phyloP scores from a whole-genome alignment of 148 eudicot genomes.

The Amaranthus palmeri region DNA sequence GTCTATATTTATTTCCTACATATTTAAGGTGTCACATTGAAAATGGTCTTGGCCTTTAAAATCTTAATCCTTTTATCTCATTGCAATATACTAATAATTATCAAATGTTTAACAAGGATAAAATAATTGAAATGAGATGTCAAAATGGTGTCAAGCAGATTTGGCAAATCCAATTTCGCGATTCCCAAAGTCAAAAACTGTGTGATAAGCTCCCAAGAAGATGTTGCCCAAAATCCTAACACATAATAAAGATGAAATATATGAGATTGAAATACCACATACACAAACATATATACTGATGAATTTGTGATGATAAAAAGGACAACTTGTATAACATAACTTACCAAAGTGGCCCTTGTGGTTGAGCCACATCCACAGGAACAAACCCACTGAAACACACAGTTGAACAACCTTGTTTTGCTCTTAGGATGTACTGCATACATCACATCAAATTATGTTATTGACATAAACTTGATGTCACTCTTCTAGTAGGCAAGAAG shows the following conservation, averaged over 20 bases:
- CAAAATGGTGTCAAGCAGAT: conserved; percentile 19
- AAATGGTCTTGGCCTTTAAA: too few species aligned
- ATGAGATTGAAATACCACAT: not conserved
- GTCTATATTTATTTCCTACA: too few species aligned
- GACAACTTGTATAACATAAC: not conserved
- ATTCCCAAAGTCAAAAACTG: conserved; percentile 42
- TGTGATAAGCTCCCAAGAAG: conserved; percentile 48
- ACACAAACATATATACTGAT: not conserved
- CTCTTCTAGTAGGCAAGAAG: not conserved
- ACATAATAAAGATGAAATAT: not conserved
- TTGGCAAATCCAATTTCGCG: conserved; percentile 41
- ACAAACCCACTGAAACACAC: conserved; percentile 43
- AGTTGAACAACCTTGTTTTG: conserved; percentile 17
- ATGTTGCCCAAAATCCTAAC: conserved; percentile 45
- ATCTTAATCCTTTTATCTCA: too few species aligned
- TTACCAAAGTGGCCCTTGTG: conserved; percentile 53
- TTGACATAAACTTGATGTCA: not conserved
- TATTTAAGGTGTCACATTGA: too few species aligned
- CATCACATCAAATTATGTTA: not conserved
- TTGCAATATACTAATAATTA: too few species aligned
- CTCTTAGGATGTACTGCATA: conserved; percentile 34
- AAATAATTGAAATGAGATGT: not conserved
- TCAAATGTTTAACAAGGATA: not conserved
- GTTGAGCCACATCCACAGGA: conserved; percentile 43
- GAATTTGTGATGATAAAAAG: not conserved